Evolutionary conservation across 495 filamentous ascomycete genomes (phyloP).

Genomic region (Hypoxylon rickii): DNA sequence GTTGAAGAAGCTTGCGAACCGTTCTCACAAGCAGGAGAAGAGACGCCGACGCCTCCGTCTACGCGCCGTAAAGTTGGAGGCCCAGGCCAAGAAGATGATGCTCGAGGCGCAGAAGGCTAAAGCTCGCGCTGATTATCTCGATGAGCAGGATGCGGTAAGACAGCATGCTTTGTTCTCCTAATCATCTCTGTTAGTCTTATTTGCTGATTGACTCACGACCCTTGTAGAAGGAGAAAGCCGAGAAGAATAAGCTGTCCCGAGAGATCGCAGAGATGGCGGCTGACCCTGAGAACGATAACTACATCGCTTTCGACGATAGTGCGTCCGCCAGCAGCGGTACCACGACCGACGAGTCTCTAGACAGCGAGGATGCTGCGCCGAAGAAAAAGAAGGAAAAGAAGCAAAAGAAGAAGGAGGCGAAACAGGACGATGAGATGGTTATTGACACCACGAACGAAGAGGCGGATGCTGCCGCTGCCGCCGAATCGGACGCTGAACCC

Average conservation of each 20-base stretch:
- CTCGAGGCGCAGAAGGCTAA: conserved; percentile 30
- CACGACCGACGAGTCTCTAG: neutral
- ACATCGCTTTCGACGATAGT: conserved; percentile 23
- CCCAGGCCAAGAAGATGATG: conserved; percentile 30
- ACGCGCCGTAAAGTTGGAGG: conserved; percentile 33
- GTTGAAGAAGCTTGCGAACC: conserved; percentile 33
- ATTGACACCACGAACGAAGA: neutral
- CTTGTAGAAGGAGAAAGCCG: conserved; percentile 27
- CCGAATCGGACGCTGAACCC: conserved; percentile 1
- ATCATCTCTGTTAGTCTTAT: neutral
- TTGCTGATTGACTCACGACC: conserved; percentile 9
- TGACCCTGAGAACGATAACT: conserved; percentile 24
- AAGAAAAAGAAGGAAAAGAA: neutral
- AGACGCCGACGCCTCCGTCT: conserved; percentile 31
- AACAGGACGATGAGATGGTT: neutral
- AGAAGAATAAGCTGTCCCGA: conserved; percentile 26
- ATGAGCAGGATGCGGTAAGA: conserved; percentile 20
- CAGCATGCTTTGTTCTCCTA: neutral
- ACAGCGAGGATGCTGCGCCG: neutral
- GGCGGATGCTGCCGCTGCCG: neutral
- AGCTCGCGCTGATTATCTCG: conserved; percentile 28
- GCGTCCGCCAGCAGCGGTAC: neutral
- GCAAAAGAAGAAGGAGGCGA: neutral
- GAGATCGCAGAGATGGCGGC: conserved; percentile 24
- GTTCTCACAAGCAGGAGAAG: conserved; percentile 38